These are phyloP conservation scores for Lagenaria siceraria DNA, from an alignment of 306 rosid species.

Conservation along the genomic window DNA sequence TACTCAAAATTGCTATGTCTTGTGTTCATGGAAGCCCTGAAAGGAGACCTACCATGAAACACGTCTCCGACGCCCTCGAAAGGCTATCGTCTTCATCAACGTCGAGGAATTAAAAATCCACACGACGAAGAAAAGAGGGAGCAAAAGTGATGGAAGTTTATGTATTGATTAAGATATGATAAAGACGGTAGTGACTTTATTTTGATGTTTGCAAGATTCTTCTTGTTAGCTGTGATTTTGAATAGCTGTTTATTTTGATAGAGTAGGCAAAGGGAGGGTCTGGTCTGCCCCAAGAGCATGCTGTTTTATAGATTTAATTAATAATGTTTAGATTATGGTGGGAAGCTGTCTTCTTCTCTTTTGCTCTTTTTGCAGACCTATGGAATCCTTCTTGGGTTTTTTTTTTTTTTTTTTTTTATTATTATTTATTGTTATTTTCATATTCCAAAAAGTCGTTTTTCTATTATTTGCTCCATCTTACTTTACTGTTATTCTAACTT, in stretches of 20 bases:
- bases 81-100: slow-evolving; percentile 32
- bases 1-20: slow-evolving; percentile 83
- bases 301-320: neutral
- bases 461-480: neutral
- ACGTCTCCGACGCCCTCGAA: slow-evolving; percentile 63
- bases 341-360: slow-evolving; percentile 9
- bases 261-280: neutral
- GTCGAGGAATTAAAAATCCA: slow-evolving; percentile 9
- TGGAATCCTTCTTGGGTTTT: neutral
- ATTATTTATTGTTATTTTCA: neutral
- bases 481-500: neutral
- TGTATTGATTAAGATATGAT: neutral
- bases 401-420: neutral
- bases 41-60: slow-evolving; percentile 86
- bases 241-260: too few relatives aligned
- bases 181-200: neutral
- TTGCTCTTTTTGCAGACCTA: slow-evolving; percentile 9
- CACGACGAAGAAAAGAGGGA: neutral
- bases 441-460: neutral
- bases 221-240: slow-evolving; percentile 8
- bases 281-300: slow-evolving; percentile 8
- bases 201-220: slow-evolving; percentile 3
- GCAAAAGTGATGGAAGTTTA: neutral
- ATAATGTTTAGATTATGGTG: neutral
- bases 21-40: slow-evolving; percentile 77